These are phyloP conservation scores for Populus davidiana DNA, from an alignment of 345 rosid species.

Conservation along the genomic window DNA sequence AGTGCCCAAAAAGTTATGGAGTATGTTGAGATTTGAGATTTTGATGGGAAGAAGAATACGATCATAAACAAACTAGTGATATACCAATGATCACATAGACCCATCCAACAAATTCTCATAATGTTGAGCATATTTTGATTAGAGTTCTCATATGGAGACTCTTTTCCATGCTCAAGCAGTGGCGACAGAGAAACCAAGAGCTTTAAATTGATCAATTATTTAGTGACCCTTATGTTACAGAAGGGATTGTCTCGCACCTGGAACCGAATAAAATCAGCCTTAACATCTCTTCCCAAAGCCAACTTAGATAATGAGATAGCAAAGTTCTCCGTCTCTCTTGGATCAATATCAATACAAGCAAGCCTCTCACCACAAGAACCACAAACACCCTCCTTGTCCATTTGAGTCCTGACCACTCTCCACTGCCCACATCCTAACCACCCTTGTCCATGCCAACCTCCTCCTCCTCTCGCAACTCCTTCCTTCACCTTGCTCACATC, in stretches of 20 bases:
- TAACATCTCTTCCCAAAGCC: constrained; percentile 64
- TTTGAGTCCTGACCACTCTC: constrained; percentile 62
- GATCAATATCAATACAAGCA: constrained; percentile 90
- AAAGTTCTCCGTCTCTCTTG: constrained; percentile 69
- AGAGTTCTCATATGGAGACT: not conserved
- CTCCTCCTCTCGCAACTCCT: constrained; percentile 69
- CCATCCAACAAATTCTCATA: not conserved
- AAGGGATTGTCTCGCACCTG: constrained; percentile 42
- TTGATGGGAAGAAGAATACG: not conserved
- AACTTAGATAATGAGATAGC: constrained; percentile 61
- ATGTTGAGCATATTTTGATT: not conserved
- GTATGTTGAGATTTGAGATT: not conserved
- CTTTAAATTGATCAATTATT: not conserved
- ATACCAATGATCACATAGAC: not conserved
- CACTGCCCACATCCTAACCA: constrained; percentile 86
- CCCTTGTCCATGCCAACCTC: constrained; percentile 99
- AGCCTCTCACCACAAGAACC: constrained; percentile 71
- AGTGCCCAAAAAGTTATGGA: not conserved
- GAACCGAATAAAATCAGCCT: constrained; percentile 51
- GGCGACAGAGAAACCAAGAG: not conserved
- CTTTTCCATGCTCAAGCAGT: not conserved
- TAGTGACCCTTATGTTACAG: not conserved
- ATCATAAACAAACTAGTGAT: not conserved
- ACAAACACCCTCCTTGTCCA: constrained; percentile 71
- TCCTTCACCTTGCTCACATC: constrained; percentile 53